Percentiles rank a stretch among this genome's conserved stretches.
These are phyloP conservation scores for Saccharomycopsis hybrid DNA, from an alignment of 1,139 yeast species.

Conservation along the genomic window DNA sequence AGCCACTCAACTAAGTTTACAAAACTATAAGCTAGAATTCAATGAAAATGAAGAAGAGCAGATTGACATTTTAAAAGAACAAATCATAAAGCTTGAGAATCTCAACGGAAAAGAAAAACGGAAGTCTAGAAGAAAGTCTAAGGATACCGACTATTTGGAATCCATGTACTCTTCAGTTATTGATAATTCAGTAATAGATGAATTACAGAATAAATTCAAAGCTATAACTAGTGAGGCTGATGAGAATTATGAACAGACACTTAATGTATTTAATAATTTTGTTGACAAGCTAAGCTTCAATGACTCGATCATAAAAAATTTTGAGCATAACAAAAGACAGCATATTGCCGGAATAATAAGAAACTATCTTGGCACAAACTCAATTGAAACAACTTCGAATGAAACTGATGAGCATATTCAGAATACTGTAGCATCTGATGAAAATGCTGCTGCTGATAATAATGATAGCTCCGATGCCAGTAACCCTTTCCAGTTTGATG, in stretches of 20 bases:
- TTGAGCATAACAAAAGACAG: conserved; percentile 15
- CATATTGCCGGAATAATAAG: conserved; percentile 11
- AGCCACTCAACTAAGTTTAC: conserved; percentile 18
- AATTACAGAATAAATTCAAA: background rate
- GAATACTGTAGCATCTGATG: background rate
- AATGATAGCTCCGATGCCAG: too few relatives aligned
- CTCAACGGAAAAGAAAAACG: background rate
- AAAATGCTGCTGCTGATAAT: background rate
- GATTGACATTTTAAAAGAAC: background rate
- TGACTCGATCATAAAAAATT: conserved; percentile 13
- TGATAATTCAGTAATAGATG: background rate
- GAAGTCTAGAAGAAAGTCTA: conserved; percentile 10
- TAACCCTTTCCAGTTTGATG: conserved; percentile 22
- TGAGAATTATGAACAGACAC: conserved; percentile 1
- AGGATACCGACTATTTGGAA: background rate
- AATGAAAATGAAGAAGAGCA: conserved; percentile 6
- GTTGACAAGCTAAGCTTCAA: conserved; percentile 17
- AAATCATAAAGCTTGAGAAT: background rate
- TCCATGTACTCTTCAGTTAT: background rate
- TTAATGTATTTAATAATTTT: conserved; percentile 5
- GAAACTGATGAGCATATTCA: background rate
- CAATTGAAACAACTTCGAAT: conserved; percentile 1
- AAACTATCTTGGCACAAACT: background rate
- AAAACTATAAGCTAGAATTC: conserved; percentile 20
- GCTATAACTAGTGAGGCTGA: conserved; percentile 1